Evolutionary conservation across 768 basidiomycete species (phyloP), one percentile per base, ranked within the genome.

Genomic region (Neoboletus subvelutipes): DNA sequence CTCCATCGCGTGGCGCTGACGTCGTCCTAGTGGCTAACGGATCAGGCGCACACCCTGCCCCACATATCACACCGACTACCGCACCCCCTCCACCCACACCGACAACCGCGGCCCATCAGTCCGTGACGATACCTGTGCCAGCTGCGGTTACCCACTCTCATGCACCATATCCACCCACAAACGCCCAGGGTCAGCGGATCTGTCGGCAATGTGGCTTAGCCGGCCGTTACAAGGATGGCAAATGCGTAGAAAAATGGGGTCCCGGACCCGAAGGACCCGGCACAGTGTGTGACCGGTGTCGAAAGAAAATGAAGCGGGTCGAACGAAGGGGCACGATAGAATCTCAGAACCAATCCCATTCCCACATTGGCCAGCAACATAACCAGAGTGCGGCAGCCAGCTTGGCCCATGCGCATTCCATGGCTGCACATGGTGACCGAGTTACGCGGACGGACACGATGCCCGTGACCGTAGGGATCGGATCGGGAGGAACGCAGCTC

Each of bases 201-300:
- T 91, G 90, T 67, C 76, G 88, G 7, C 87, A 88, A 64, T 92
- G 90, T 63, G 87, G 87, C 0, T 73, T 85, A 42, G 76, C 83
- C 0, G 90, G 90, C 0, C 76, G 89, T 1, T 92, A 91, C 74
- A 90, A 90, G 74, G 90, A 92, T 22, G 87, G 86, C 10, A 90
- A 90, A 62, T 92, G 90, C 67, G 89, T 92, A 50, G 90, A 92
- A 66, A 92, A 92, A 71, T 92, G 90, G 90, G 90, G 90, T 1
- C 89, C 90, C 24, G 90, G 90, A 5, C 90, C 90, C 46, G 81
- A 86, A 71, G 90, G 90, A 0, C 90, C 90, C 50, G 90, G 89
- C 22, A 92, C 90, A 0, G 89, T 92, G 0, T 92, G 89, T 65
- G 90, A 92, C 76, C 76, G 89, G 81, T 90, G 90, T 71, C 82